Evolutionary conservation across 805 yeast species (phyloP).

Genomic region (Wickerhamiella shivajii): DNA sequence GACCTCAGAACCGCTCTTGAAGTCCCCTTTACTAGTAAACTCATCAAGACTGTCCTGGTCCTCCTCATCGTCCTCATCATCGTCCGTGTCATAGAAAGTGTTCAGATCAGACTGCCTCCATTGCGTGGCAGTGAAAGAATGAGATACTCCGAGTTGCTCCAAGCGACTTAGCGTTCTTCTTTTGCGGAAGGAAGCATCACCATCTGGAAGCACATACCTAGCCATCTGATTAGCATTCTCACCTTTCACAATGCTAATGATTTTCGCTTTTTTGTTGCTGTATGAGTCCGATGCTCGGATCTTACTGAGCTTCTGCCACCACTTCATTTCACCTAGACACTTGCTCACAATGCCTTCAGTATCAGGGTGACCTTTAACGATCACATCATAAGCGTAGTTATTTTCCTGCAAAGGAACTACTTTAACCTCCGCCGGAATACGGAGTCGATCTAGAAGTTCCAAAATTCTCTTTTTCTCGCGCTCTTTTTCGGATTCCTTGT

Average conservation of each 20-base stretch:
- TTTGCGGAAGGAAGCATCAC: slow-evolving; percentile 12
- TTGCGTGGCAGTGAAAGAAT: slow-evolving; percentile 39
- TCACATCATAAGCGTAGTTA: slow-evolving; percentile 51
- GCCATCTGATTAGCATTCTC: slow-evolving; percentile 8
- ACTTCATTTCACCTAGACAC: slow-evolving; percentile 46
- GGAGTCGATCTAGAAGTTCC: slow-evolving; percentile 52
- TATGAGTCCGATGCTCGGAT: slow-evolving; percentile 30
- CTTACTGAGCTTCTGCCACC: slow-evolving; percentile 67
- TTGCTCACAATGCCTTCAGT: slow-evolving; percentile 34
- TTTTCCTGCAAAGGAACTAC: slow-evolving; percentile 52
- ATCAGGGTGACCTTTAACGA: slow-evolving; percentile 51
- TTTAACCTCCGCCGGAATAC: slow-evolving; percentile 72
- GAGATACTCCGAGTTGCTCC: slow-evolving; percentile 64
- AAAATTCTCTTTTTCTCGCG: slow-evolving; percentile 54
- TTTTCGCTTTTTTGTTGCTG: background rate
- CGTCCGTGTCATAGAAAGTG: slow-evolving; percentile 15
- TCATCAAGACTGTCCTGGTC: slow-evolving; percentile 1
- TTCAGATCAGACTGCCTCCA: slow-evolving; percentile 10
- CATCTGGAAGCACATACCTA: slow-evolving; percentile 15
- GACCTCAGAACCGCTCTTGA: no score
- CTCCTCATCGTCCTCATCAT: slow-evolving; percentile 14
- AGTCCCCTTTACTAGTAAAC: background rate
- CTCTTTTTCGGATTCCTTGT: slow-evolving; percentile 47
- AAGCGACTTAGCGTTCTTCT: slow-evolving; percentile 39
- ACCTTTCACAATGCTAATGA: background rate